Conservation (phyloP, 345 rosid genomes). For the Salix dunnii region DNA sequence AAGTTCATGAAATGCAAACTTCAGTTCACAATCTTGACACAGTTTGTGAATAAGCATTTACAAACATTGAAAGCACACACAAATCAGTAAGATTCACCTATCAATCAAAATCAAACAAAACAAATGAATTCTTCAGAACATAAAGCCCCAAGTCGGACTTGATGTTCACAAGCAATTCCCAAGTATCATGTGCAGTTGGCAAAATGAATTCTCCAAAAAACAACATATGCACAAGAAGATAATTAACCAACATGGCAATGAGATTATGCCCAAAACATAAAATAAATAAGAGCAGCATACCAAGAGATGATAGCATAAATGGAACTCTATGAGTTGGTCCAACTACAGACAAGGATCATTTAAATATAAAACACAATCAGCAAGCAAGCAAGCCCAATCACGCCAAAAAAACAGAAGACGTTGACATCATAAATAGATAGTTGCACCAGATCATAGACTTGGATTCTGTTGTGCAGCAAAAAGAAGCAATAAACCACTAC, state of each 20-base stretch:
- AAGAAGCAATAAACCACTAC: not conserved
- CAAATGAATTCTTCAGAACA: not conserved
- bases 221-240: not conserved
- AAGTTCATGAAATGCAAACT: constrained; percentile 1
- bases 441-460: not conserved
- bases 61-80: not conserved
- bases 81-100: not conserved
- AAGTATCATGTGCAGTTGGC: not conserved
- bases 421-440: not conserved
- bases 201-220: not conserved
- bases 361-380: not conserved
- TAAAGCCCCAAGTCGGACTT: not conserved
- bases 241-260: not conserved
- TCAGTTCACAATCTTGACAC: not conserved
- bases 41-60: not conserved
- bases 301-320: not conserved
- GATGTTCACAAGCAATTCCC: not conserved
- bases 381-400: not conserved
- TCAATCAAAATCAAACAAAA: not conserved
- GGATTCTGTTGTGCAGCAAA: not conserved
- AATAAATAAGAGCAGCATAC: not conserved
- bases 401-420: not conserved
- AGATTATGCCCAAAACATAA: not conserved
- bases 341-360: not conserved
- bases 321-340: not conserved